Evolutionary conservation across 305 asterid genomes (phyloP).

Genomic region (Striga hermonthica): DNA sequence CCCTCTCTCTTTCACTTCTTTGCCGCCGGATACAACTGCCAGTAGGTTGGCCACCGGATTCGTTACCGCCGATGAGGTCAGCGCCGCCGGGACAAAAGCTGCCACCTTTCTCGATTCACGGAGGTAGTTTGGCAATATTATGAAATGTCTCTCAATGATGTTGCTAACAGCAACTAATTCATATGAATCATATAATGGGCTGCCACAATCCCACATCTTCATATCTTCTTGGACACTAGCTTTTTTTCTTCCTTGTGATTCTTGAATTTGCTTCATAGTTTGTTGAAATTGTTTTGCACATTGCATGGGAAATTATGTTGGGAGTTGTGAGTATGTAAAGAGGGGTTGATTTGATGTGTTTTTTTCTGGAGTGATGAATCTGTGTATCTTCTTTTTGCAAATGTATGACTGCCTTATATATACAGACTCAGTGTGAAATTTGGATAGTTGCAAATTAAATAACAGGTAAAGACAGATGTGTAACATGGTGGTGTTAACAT

Average conservation of each 20-base stretch:
- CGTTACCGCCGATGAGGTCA: background rate
- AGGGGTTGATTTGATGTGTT: no score
- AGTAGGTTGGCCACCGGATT: no score
- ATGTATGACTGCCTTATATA: background rate
- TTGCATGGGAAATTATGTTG: no score
- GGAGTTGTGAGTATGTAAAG: no score
- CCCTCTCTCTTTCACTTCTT: background rate
- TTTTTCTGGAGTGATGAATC: no score
- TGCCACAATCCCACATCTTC: constrained; percentile 52
- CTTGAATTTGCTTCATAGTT: background rate
- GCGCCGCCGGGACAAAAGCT: background rate
- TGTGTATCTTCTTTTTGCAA: background rate
- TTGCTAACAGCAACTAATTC: constrained; percentile 44
- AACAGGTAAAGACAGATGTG: constrained; percentile 27
- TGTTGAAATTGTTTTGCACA: background rate
- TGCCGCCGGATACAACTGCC: no score
- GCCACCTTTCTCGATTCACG: constrained; percentile 31
- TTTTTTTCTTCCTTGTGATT: constrained; percentile 21
- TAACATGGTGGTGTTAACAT: no score
- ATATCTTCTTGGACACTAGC: constrained; percentile 2
- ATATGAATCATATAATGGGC: constrained; percentile 50
- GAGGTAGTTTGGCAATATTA: constrained; percentile 36
- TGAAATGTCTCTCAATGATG: constrained; percentile 39
- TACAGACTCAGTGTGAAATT: no score
- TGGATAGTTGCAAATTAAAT: no score